phyloP scores from a whole-genome alignment of 148 eudicot genomes.

The Camellia sinensis region DNA sequence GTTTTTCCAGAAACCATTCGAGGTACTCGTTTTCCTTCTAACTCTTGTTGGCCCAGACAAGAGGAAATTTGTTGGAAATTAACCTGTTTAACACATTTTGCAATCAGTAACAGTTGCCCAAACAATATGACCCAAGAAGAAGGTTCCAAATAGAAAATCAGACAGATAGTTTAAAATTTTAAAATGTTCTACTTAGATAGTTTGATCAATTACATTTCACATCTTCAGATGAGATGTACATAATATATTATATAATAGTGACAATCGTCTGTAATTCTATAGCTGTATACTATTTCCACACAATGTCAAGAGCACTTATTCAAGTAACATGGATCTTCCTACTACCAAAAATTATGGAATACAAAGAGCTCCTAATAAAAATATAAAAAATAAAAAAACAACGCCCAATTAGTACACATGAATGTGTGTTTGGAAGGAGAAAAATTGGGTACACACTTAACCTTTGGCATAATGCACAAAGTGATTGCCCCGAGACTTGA shows the following conservation, averaged over 20 bases:
- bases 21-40: conserved; percentile 98
- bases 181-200: not conserved
- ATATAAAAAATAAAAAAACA: too few relatives aligned
- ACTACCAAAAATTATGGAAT: not conserved
- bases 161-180: not conserved
- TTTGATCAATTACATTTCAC: not conserved
- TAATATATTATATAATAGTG: not conserved
- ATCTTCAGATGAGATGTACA: not conserved
- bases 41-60: conserved; percentile 91
- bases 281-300: not conserved
- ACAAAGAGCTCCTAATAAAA: not conserved
- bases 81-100: conserved; percentile 41
- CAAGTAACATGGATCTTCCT: conserved; percentile 1
- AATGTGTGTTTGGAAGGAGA: too few relatives aligned
- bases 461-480: too few relatives aligned
- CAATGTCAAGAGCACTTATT: not conserved
- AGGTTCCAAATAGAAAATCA: conserved; percentile 12
- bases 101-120: not conserved
- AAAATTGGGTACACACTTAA: too few relatives aligned
- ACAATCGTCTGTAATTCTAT: not conserved
- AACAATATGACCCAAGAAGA: not conserved
- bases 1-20: conserved; percentile 99
- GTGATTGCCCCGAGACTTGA: too few relatives aligned
- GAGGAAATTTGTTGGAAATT: conserved; percentile 98
- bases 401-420: too few relatives aligned